A percentile compares a stretch with the other conserved stretches of the same genome.
phyloP scores from a whole-genome alignment of 2,329 filamentous ascomycete genomes.

The Leptodontidium sp. region DNA sequence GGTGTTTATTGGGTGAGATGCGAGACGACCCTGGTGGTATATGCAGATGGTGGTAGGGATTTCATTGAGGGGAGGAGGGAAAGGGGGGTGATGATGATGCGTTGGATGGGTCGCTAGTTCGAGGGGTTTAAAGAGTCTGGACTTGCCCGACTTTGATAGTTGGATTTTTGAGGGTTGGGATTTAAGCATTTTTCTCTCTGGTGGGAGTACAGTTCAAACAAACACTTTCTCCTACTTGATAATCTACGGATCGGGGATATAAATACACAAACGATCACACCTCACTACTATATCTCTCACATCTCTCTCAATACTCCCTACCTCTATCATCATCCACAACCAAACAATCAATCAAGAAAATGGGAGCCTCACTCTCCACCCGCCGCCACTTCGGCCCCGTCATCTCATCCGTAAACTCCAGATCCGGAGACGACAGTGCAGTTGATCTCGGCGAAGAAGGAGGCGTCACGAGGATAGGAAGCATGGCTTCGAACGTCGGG shows the following conservation, averaged over 20 bases:
- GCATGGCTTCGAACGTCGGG: neutral
- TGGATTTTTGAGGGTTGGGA: neutral
- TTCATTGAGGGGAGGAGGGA: too few species aligned
- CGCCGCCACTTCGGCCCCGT: constrained; percentile 13
- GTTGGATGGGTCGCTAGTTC: neutral
- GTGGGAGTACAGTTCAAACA: neutral
- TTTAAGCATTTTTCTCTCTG: neutral
- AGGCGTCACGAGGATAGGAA: neutral
- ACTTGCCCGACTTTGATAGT: neutral
- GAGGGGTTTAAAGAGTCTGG: constrained; percentile 13
- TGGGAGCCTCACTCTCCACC: constrained; percentile 10
- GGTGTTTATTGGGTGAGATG: constrained; percentile 1
- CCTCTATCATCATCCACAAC: neutral
- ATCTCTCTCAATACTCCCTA: neutral
- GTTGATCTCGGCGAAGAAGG: neutral
- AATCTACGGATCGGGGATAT: too few species aligned
- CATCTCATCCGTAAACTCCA: neutral
- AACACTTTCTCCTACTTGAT: neutral
- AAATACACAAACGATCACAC: too few species aligned
- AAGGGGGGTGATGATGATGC: neutral
- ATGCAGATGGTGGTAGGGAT: too few species aligned
- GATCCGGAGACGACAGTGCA: neutral
- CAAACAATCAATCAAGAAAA: neutral
- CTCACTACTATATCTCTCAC: too few species aligned
- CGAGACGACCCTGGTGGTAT: too few species aligned